phyloP scores from a whole-genome alignment of 306 rosid genomes.

The Vigna unguiculata region DNA sequence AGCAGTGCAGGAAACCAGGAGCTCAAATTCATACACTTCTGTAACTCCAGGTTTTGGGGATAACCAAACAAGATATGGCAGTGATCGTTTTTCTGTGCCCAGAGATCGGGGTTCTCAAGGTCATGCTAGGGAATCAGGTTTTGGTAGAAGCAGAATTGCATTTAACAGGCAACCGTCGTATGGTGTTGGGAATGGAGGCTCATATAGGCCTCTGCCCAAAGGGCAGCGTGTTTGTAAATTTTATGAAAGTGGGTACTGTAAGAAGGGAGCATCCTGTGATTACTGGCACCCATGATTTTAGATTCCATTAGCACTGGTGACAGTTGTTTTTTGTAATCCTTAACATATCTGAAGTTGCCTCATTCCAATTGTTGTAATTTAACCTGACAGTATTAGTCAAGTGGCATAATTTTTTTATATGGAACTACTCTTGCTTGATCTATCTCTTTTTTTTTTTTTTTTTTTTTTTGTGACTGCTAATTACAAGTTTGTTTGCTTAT shows the following conservation, averaged over 20 bases:
- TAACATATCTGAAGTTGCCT: slow-evolving; percentile 56
- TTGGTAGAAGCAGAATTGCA: slow-evolving; percentile 58
- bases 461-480: slow-evolving; percentile 15
- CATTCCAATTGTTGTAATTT: slow-evolving; percentile 73
- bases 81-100: slow-evolving; percentile 58
- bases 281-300: slow-evolving; percentile 81
- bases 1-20: slow-evolving; percentile 54
- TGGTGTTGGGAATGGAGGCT: slow-evolving; percentile 65
- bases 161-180: slow-evolving; percentile 64
- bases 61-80: slow-evolving; percentile 68
- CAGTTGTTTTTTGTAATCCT: slow-evolving; percentile 64
- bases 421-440: slow-evolving; percentile 35
- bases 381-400: slow-evolving; percentile 63
- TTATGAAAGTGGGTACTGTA: slow-evolving; percentile 81
- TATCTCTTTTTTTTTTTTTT: neutral
- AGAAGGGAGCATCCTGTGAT: slow-evolving; percentile 75
- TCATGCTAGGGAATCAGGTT: slow-evolving; percentile 62
- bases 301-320: slow-evolving; percentile 49
- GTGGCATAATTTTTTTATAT: slow-evolving; percentile 53
- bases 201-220: slow-evolving; percentile 61
- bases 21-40: slow-evolving; percentile 52
- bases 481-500: neutral
- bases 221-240: slow-evolving; percentile 94
- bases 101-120: slow-evolving; percentile 65
- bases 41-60: slow-evolving; percentile 51